phyloP scores from a whole-genome alignment of 2,329 filamentous ascomycete species.

The Diaporthe sp. region DNA sequence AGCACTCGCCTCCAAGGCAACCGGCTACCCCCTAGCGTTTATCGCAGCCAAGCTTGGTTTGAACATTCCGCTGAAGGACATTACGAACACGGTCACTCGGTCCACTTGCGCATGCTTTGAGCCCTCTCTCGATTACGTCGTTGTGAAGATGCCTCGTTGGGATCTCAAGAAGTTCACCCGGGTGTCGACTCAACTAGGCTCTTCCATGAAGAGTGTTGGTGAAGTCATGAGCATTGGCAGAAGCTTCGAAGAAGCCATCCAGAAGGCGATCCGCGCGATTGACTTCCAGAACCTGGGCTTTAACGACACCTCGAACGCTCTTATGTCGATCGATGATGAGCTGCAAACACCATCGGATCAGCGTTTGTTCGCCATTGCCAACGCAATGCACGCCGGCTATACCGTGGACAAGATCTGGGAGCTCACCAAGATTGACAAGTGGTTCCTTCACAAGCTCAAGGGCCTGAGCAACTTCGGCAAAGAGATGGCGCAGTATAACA shows the following conservation, averaged over 20 bases:
- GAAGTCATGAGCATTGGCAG: conserved; percentile 99
- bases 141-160: conserved; percentile 99
- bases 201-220: conserved; percentile 99
- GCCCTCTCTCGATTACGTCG: conserved; percentile 96
- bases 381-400: conserved; percentile 96
- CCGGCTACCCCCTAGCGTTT: conserved; percentile 95
- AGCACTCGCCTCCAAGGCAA: conserved; percentile 96
- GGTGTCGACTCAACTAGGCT: conserved; percentile 94
- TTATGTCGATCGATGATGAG: conserved; percentile 97
- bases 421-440: conserved; percentile 98
- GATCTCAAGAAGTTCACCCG: conserved; percentile 99
- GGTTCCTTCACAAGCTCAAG: conserved; percentile 95
- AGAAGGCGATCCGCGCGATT: conserved; percentile 96
- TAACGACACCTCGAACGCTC: conserved; percentile 82
- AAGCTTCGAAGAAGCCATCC: conserved; percentile 97
- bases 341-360: conserved; percentile 98
- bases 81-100: conserved; percentile 95
- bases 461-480: conserved; percentile 90
- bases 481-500: conserved; percentile 76
- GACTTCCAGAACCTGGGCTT: conserved; percentile 97
- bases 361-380: conserved; percentile 96
- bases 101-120: conserved; percentile 98
- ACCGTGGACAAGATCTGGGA: conserved; percentile 98
- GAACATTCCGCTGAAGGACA: conserved; percentile 94
- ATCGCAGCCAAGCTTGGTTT: conserved; percentile 97